These are phyloP conservation scores for Suillus sp. DNA, from an alignment of 768 basidiomycete genomes.

Conservation along the genomic window DNA sequence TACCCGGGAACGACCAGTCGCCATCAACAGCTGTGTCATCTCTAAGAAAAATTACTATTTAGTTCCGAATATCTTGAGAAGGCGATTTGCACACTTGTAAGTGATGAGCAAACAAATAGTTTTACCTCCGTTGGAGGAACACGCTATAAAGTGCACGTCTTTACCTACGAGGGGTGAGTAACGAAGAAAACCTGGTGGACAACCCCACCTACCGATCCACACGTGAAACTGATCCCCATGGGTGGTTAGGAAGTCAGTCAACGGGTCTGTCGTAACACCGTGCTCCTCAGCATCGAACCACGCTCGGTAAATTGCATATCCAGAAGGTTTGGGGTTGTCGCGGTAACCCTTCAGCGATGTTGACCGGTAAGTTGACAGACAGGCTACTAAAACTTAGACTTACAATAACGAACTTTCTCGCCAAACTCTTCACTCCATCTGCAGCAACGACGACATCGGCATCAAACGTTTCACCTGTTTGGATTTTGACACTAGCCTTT, in stretches of 20 bases:
- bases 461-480: slow-evolving; percentile 17
- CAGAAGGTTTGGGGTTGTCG: slow-evolving; percentile 26
- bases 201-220: slow-evolving; percentile 23
- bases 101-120: slow-evolving; percentile 26
- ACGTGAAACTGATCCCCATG: slow-evolving; percentile 18
- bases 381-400: slow-evolving; percentile 4
- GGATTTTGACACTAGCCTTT: slow-evolving; percentile 19
- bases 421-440: slow-evolving; percentile 27
- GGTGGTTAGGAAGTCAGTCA: slow-evolving; percentile 18
- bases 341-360: slow-evolving; percentile 18
- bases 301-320: slow-evolving; percentile 29
- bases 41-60: slow-evolving; percentile 4
- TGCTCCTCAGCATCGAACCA: slow-evolving; percentile 25
- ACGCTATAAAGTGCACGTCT: slow-evolving; percentile 24
- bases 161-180: slow-evolving; percentile 9
- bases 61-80: background rate
- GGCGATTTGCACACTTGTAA: slow-evolving; percentile 17
- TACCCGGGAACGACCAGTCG: slow-evolving; percentile 24
- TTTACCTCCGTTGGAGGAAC: slow-evolving; percentile 20
- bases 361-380: background rate
- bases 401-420: slow-evolving; percentile 22
- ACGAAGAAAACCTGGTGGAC: background rate
- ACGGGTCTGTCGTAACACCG: slow-evolving; percentile 23
- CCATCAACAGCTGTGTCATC: slow-evolving; percentile 26
- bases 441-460: slow-evolving; percentile 29